Percentiles rank a stretch among this genome's conserved stretches.
phyloP scores from a whole-genome alignment of 441 rosid genomes.

The Capsella rubella region DNA sequence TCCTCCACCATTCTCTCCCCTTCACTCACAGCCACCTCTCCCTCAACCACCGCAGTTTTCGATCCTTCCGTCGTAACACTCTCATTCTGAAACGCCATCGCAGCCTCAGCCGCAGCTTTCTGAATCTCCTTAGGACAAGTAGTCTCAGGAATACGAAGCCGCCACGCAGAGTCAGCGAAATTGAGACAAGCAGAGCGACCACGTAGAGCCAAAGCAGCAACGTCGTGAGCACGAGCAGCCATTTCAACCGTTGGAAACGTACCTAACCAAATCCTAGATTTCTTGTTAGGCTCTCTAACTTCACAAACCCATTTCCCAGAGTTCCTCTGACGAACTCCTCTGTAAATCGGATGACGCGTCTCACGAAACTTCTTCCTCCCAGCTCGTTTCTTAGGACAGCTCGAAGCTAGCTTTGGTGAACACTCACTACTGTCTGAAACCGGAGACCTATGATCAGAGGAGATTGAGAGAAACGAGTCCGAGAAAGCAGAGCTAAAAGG shows the following conservation, averaged over 20 bases:
- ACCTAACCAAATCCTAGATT: slow-evolving; percentile 88
- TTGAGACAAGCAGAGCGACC: slow-evolving; percentile 83
- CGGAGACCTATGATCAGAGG: slow-evolving; percentile 43
- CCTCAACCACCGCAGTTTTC: slow-evolving; percentile 36
- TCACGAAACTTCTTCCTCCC: slow-evolving; percentile 86
- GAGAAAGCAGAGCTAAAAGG: slow-evolving; percentile 25
- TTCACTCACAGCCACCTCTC: slow-evolving; percentile 9
- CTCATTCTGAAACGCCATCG: slow-evolving; percentile 54
- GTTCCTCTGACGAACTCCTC: slow-evolving; percentile 73
- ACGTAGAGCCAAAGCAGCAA: slow-evolving; percentile 78
- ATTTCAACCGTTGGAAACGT: slow-evolving; percentile 79
- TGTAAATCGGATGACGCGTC: slow-evolving; percentile 86
- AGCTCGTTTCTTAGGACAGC: slow-evolving; percentile 78
- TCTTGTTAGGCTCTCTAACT: slow-evolving; percentile 84
- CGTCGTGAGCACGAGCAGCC: slow-evolving; percentile 96
- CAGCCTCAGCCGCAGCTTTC: slow-evolving; percentile 81
- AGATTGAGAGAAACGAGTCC: slow-evolving; percentile 32
- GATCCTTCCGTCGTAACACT: slow-evolving; percentile 40
- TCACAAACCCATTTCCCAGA: slow-evolving; percentile 94
- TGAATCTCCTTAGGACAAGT: slow-evolving; percentile 72
- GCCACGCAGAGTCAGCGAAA: slow-evolving; percentile 89
- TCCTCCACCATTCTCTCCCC: slow-evolving; percentile 28
- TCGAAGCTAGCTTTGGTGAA: slow-evolving; percentile 63
- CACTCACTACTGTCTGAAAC: slow-evolving; percentile 50
- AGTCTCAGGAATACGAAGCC: slow-evolving; percentile 70